Base-by-base conservation (phyloP, 2,329 filamentous ascomycete genomes). In the Stagonosporopsis vannaccii region DNA sequence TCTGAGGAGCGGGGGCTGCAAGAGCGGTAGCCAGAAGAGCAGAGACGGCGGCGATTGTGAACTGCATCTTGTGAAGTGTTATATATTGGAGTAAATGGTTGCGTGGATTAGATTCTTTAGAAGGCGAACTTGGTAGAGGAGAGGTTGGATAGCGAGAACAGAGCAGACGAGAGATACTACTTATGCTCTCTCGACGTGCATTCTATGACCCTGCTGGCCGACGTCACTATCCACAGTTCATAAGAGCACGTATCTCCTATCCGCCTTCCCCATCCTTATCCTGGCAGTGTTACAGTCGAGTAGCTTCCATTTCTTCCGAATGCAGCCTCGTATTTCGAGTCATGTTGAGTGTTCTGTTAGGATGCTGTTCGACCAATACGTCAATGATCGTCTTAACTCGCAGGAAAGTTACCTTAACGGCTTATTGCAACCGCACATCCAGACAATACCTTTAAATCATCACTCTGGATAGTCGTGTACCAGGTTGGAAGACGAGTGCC, bases 1-100 rank as follows among this genome's bases (percentile, higher is more conserved):
- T 60, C 40, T 65, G 63, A 28, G 63, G 51, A 23, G 63, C 50
- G 20, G 67, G 66, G 7, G 63, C 61, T 19, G 66, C 64, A 11
- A 66, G 40, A 20, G 61, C 63, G 35, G 58, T 56, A 25, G 58
- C 60, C 56, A 59, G 56, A 57, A 68, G 56, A 44, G 59, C 48
- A 51, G 65, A 46, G 53, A 63, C 56, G 32, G 63, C 30, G 46
- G 63, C 60, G 54, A 66, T 36, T 32, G 30, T 32, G 60, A 66
- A 61, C 43, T 64, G 59, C 62, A 68, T 68, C n/a, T 47, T 52
- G 39, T 33, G 19, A 13, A 23, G n/a, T 20, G 26, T 44, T n/a
- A n/a, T n/a, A n/a, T n/a, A n/a, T 35, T 46, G 20, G 30, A 11
- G 50, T 20, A 17, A 12, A 26, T 28, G 40, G 28, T 42, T 47